Evolutionary conservation across 164 flowering plant genomes (phyloP).

Genomic region (Chloranthus sessilifolius): DNA sequence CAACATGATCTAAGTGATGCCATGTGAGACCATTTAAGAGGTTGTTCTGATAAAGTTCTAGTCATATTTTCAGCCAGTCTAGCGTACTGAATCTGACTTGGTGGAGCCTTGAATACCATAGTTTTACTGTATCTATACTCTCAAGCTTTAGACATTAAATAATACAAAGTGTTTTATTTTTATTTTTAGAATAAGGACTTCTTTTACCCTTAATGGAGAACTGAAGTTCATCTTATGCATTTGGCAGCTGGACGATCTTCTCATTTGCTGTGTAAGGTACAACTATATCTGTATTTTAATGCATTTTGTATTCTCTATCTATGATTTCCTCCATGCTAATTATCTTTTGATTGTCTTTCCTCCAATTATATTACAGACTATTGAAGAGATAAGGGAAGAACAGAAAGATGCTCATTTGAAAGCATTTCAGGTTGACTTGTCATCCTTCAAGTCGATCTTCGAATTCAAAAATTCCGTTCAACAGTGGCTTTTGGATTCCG

Average conservation of each 20-base stretch:
- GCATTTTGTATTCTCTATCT: neutral
- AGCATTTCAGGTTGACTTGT: slow-evolving; percentile 66
- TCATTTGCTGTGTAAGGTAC: slow-evolving; percentile 48
- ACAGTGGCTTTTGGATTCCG: slow-evolving; percentile 63
- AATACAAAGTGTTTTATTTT: too few relatives aligned
- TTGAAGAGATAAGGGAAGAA: slow-evolving; percentile 37
- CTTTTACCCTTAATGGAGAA: too few relatives aligned
- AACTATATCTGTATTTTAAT: neutral
- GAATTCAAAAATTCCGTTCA: slow-evolving; percentile 54
- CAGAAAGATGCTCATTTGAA: slow-evolving; percentile 54
- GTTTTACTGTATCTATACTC: too few relatives aligned
- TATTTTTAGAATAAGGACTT: too few relatives aligned
- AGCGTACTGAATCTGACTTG: too few relatives aligned
- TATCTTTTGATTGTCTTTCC: neutral
- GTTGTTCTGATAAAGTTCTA: too few relatives aligned
- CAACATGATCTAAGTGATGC: too few relatives aligned
- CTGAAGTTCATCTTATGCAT: slow-evolving; percentile 11
- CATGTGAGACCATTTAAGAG: too few relatives aligned
- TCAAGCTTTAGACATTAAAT: too few relatives aligned
- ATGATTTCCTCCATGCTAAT: neutral
- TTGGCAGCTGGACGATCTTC: slow-evolving; percentile 74
- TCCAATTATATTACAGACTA: slow-evolving; percentile 41
- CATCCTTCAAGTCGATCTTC: slow-evolving; percentile 61
- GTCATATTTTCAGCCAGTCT: too few relatives aligned
- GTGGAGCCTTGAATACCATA: too few relatives aligned